Evolutionary conservation across 108 stramenopile species (phyloP), one percentile per base, ranked within the genome.

Genomic region (Fragilaria crotonensis): DNA sequence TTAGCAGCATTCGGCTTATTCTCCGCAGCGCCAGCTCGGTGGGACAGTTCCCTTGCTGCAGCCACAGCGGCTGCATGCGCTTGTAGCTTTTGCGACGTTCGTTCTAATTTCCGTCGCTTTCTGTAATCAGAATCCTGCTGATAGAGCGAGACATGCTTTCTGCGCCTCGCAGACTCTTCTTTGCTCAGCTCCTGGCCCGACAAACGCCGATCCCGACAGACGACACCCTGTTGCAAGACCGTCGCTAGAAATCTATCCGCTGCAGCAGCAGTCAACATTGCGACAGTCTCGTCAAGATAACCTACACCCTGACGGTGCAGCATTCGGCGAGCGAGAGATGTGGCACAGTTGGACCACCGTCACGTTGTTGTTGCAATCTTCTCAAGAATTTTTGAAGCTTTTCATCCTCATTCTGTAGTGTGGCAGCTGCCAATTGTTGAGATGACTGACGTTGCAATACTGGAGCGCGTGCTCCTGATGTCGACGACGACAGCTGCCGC

Each of bases 181-280:
- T 70, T 33, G 3, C 61, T 33, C 57, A 81, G 41, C 49, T 85
- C 81, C 25, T 73, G 66, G 14, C 90, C 90, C 62, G 85, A 78
- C 26, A 92, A 57, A 29, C 90, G 64, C 33, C 78, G 83, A 63
- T 88, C 85, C 2, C 90, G 87, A 72, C 90, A 92, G 18, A 77
- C 85, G 33, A 78, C 59, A 29, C 79, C 81, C 59, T 92, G 90
- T 30, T 81, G 78, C 28, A 92, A 53, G 0, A 92, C 76, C 17
- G 90, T 84, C 1, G 87, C 87, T 22, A 92, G 55, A 66, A 92
- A 92, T 60, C 85, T 75, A 80, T 92, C 90, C 0, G 83, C 80
- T 0, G 84, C 70, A 4, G 79, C 81, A n/a, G 84, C 83, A 0
- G 75, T 68, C 4, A 83, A 52, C 11, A 84, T 60, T 25, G 83